These are phyloP conservation scores for Aspergillus fijiensis DNA, from an alignment of 2,329 filamentous ascomycete genomes.

Conservation along the genomic window DNA sequence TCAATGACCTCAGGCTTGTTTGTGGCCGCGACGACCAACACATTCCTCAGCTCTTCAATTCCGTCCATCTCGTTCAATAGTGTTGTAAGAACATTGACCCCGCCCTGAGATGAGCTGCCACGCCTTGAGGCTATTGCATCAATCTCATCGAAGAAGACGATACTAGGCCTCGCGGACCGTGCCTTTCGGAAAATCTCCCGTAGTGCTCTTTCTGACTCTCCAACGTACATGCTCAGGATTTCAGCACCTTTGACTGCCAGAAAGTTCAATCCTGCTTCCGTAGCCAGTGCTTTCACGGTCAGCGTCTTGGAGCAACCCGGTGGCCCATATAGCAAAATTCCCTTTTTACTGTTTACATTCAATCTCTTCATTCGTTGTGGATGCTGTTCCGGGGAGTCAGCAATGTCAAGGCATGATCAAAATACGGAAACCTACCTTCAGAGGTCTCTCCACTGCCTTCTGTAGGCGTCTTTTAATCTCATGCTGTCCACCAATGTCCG, in stretches of 20 bases:
- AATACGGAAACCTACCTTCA: conserved; percentile 45
- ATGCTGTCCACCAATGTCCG: conserved; percentile 82
- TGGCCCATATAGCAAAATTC: conserved; percentile 84
- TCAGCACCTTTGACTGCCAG: conserved; percentile 92
- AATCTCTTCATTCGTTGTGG: conserved; percentile 52
- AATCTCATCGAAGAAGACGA: conserved; percentile 97
- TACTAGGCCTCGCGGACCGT: conserved; percentile 78
- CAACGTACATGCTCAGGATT: conserved; percentile 94
- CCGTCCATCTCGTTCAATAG: conserved; percentile 95
- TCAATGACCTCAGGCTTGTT: conserved; percentile 87
- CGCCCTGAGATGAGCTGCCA: conserved; percentile 50
- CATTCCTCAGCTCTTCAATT: conserved; percentile 78
- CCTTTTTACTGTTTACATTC: conserved; percentile 66
- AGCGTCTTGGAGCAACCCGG: conserved; percentile 95
- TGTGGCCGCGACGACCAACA: conserved; percentile 85
- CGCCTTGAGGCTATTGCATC: conserved; percentile 73
- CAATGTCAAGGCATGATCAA: background rate
- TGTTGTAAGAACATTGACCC: conserved; percentile 82
- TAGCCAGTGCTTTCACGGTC: conserved; percentile 85
- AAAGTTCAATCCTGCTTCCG: conserved; percentile 88
- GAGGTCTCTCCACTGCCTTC: conserved; percentile 58
- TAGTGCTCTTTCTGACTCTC: conserved; percentile 84
- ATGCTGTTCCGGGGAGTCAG: conserved; percentile 35
- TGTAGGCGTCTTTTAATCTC: conserved; percentile 68
- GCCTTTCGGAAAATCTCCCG: conserved; percentile 84